phyloP scores from a whole-genome alignment of 2,329 filamentous ascomycete species.

The Cadophora luteo-olivacea region DNA sequence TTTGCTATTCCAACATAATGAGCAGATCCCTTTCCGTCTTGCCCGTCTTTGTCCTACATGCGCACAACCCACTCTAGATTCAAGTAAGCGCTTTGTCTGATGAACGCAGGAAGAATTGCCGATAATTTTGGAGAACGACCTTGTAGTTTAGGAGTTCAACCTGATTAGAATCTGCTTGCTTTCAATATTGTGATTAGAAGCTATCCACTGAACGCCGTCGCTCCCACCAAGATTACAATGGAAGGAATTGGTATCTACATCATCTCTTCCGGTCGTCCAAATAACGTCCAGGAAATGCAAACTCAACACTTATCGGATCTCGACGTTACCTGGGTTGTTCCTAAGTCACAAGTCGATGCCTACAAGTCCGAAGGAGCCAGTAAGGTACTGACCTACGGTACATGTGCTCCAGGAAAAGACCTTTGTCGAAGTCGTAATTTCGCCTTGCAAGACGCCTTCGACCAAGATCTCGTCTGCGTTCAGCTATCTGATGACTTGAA shows the following conservation, averaged over 20 bases:
- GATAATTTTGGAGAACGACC: too few relatives aligned
- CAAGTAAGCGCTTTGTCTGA: not conserved
- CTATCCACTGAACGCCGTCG: not conserved
- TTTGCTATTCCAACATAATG: not conserved
- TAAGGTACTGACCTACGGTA: not conserved
- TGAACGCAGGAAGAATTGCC: too few relatives aligned
- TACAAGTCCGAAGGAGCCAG: not conserved
- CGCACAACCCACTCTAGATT: not conserved
- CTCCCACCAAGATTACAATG: not conserved
- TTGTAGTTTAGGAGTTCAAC: too few relatives aligned
- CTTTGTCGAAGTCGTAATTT: not conserved
- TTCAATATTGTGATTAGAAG: not conserved
- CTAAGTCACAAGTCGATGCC: not conserved
- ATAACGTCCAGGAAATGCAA: not conserved
- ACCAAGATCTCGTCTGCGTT: slow-evolving; percentile 2
- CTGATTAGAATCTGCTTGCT: too few relatives aligned
- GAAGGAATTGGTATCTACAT: slow-evolving; percentile 10
- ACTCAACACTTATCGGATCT: not conserved
- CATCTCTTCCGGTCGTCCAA: slow-evolving; percentile 1
- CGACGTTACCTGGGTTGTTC: not conserved
- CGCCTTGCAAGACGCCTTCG: slow-evolving; percentile 7
- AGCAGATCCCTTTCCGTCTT: not conserved
- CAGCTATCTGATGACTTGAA: slow-evolving; percentile 9
- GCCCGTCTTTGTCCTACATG: not conserved
- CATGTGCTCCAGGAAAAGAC: not conserved